These are phyloP conservation scores for Paracamarosporium sp. DNA, from an alignment of 2,329 filamentous ascomycete species.

Conservation along the genomic window DNA sequence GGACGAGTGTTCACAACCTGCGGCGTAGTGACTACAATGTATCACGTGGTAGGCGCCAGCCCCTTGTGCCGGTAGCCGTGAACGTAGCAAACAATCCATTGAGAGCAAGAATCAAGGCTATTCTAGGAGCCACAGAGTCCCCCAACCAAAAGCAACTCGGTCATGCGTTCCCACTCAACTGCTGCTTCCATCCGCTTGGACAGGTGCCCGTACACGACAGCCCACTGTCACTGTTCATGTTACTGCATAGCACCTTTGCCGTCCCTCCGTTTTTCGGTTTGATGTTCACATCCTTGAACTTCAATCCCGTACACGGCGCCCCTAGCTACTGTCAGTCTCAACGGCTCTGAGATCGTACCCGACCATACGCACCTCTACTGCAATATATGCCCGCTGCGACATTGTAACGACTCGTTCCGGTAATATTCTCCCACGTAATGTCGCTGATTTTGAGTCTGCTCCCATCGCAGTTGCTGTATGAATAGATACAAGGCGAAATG, in stretches of 20 bases:
- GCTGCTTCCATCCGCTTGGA: conserved; percentile 30
- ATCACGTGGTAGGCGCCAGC: neutral
- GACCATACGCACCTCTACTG: conserved; percentile 13
- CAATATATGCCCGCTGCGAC: conserved; percentile 56
- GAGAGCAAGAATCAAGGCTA: too few relatives aligned
- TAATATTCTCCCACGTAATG: conserved; percentile 59
- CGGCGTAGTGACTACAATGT: neutral
- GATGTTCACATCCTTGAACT: conserved; percentile 56
- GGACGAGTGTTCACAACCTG: neutral
- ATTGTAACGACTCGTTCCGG: conserved; percentile 58
- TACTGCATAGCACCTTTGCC: conserved; percentile 30
- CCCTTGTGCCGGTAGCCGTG: neutral
- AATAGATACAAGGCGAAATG: conserved; percentile 56
- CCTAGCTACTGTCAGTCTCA: neutral
- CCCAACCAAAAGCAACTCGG: too few relatives aligned
- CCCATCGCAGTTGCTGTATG: conserved; percentile 28
- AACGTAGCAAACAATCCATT: too few relatives aligned
- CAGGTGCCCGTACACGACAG: conserved; percentile 33
- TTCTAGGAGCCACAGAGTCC: too few relatives aligned
- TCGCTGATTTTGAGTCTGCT: conserved; percentile 50
- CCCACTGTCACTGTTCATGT: conserved; percentile 35
- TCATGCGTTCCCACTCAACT: conserved; percentile 31
- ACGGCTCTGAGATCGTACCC: too few relatives aligned
- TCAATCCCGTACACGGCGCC: conserved; percentile 53
- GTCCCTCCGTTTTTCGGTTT: conserved; percentile 36